A percentile compares a stretch with the other conserved stretches of the same genome.
Evolutionary conservation across 208 protist species (phyloP).

Genomic region (Trichomonas gallinae): DNA sequence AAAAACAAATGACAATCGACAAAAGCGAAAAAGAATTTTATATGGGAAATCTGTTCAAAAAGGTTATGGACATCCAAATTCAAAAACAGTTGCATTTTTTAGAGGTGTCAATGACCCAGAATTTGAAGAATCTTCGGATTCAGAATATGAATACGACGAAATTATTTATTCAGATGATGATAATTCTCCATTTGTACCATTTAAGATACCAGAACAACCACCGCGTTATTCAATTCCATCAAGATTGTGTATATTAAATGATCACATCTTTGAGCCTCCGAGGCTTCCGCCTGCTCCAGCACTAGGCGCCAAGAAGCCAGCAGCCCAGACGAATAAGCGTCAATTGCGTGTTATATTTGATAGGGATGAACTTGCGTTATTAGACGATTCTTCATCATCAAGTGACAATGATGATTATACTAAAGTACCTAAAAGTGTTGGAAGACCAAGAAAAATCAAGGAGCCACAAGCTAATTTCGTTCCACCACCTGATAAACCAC

Average conservation of each 20-base stretch:
- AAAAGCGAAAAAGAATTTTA: neutral
- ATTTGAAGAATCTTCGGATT: neutral
- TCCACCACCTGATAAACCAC: neutral
- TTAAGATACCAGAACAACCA: neutral
- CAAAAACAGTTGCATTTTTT: neutral
- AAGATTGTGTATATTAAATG: neutral
- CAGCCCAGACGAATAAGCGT: neutral
- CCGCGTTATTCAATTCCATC: neutral
- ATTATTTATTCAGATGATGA: neutral
- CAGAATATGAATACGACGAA: neutral
- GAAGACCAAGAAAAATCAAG: neutral
- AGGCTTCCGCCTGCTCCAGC: neutral
- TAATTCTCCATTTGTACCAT: neutral
- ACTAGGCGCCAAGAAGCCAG: too few species aligned
- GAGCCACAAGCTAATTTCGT: neutral
- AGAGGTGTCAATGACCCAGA: neutral
- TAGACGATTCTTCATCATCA: neutral
- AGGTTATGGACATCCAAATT: neutral
- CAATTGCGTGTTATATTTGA: neutral
- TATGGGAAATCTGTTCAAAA: neutral
- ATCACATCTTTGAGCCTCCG: neutral
- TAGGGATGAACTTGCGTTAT: neutral
- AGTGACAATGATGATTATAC: neutral
- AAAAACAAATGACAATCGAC: too few species aligned
- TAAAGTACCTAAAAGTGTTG: neutral